Conservation (phyloP, 2,329 filamentous ascomycete genomes). For the Pseudogymnoascus sp. region DNA sequence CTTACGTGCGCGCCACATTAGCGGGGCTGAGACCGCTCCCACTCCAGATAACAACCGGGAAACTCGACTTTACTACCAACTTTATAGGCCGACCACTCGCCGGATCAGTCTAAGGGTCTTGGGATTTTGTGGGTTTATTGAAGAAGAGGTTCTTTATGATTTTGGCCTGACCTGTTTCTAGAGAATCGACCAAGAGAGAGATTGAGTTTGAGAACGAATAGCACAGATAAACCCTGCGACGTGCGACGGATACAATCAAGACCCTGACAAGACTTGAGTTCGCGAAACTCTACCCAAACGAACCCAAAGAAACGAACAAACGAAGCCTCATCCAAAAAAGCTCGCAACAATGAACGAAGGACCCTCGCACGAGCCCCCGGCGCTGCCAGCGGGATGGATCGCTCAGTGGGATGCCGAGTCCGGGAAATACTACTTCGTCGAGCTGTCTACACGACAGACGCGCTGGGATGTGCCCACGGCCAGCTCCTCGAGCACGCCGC, state of each 20-base stretch:
- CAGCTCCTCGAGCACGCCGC: conserved; percentile 50
- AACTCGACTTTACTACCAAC: neutral
- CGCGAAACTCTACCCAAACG: neutral
- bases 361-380: conserved; percentile 40
- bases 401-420: conserved; percentile 60
- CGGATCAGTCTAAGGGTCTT: neutral
- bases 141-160: neutral
- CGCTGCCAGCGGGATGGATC: conserved; percentile 59
- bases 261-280: neutral
- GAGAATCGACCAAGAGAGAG: neutral
- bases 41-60: neutral
- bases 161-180: neutral
- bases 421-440: conserved; percentile 64
- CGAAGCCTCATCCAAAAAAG: neutral
- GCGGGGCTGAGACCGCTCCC: neutral
- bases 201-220: neutral
- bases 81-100: neutral
- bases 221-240: neutral
- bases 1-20: neutral
- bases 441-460: conserved; percentile 63
- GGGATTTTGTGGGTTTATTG: neutral
- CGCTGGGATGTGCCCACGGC: conserved; percentile 67
- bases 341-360: conserved; percentile 20
- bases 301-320: neutral
- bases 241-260: neutral